phyloP scores from a whole-genome alignment of 495 filamentous ascomycete species.

The Sporormia fimetaria region DNA sequence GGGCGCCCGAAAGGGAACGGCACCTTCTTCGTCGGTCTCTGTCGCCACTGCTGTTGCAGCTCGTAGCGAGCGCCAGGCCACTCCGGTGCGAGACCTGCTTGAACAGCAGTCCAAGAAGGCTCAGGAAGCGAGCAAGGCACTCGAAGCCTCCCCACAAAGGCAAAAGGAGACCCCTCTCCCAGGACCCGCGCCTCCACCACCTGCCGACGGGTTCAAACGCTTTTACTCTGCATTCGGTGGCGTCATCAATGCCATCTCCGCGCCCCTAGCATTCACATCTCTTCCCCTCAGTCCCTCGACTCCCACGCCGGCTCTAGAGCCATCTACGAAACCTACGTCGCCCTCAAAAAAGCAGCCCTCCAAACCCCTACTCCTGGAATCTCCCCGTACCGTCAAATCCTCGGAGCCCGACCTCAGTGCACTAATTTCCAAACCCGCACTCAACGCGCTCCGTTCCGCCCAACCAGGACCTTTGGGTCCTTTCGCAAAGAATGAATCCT shows the following conservation, averaged over 20 bases:
- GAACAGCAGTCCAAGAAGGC: conserved; percentile 9
- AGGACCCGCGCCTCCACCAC: conserved; percentile 16
- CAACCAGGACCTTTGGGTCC: conserved; percentile 28
- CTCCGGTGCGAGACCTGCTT: conserved; percentile 15
- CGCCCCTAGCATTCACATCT: conserved; percentile 82
- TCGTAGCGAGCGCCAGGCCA: conserved; percentile 28
- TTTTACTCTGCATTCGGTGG: conserved; percentile 85
- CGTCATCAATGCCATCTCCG: conserved; percentile 72
- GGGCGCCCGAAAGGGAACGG: conserved; percentile 42
- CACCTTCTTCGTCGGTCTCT: conserved; percentile 56
- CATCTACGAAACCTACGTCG: not conserved
- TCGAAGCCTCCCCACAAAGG: conserved; percentile 8
- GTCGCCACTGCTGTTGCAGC: conserved; percentile 62
- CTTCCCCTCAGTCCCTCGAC: conserved; percentile 53
- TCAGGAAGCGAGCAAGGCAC: conserved; percentile 1
- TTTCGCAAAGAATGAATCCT: conserved; percentile 58
- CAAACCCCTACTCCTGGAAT: conserved; percentile 7
- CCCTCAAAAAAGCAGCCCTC: conserved; percentile 1
- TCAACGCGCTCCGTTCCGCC: conserved; percentile 54
- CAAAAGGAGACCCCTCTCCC: conserved; percentile 2
- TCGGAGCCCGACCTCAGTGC: conserved; percentile 63
- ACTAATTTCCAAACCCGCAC: conserved; percentile 68
- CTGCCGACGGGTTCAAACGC: conserved; percentile 72
- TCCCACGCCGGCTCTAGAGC: conserved; percentile 7
- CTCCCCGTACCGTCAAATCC: conserved; percentile 24